Base-by-base conservation (phyloP, 2,329 filamentous ascomycete genomes). In the Penicillium sp. region DNA sequence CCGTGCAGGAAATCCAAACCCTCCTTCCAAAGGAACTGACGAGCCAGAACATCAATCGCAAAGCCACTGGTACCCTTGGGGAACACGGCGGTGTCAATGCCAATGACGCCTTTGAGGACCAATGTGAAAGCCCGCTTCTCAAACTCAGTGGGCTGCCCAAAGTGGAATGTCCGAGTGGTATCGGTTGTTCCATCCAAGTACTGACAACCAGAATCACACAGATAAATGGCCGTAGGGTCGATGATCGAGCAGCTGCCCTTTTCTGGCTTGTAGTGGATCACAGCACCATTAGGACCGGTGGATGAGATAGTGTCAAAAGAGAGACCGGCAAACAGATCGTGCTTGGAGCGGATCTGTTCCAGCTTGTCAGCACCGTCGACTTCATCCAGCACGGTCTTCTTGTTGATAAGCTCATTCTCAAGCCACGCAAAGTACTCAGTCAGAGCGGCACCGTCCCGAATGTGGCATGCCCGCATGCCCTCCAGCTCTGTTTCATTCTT, bases 121-220 rank as follows among this genome's bases (percentile, higher is more conserved):
- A 98, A 74, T 0, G 93, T 98, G 64, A 96, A 96, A 0, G 91
- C 83, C 60, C 88, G 87, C 58, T 79, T 86, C 68, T 98, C 90
- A 59, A 86, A 84, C 3, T 82, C 80, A 0, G 85, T 87, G 1
- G 93, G 93, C 17, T 81, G 77, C 32, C 88, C 87, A 62, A 97
- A 97, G 60, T 98, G 93, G 26, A 95, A 73, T 0, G 93, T 98
- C 28, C 93, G 79, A 4, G 93, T 98, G 0, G 88, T 94, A 60
- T 98, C 93, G 0, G 93, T 98, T 0, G 93, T 98, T 40, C 93
- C 93, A 63, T 98, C 93, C 2, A 86, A 75, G 58, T 91, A 98
- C 65, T 98, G 93, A n/a, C 87, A 93, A 15, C 93, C 93, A 15
- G 93, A 97, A 66, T 98, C 93, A 63, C 93, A 98, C 2, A 98